Conservation (phyloP, 371 early-diverging fungal species). For the Cokeromyces recurvatus region DNA sequence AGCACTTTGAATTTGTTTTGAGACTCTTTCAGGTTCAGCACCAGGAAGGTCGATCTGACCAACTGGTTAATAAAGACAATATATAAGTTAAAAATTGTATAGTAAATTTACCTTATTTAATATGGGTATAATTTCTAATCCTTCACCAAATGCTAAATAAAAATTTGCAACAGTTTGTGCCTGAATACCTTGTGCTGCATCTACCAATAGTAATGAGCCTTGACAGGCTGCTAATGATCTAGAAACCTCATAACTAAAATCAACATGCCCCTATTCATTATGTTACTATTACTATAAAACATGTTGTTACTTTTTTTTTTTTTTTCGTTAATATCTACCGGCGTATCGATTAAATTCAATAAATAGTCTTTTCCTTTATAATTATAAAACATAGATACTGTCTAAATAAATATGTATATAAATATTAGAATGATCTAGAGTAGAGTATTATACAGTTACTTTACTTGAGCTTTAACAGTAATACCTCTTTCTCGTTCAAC, state of each 20-base stretch:
- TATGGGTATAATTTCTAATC: constrained; percentile 84
- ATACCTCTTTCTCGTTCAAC: constrained; percentile 96
- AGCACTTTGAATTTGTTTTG: constrained; percentile 75
- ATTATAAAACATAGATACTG: constrained; percentile 83
- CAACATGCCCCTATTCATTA: constrained; percentile 65
- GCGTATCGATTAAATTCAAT: constrained; percentile 88
- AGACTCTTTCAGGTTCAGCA: constrained; percentile 79
- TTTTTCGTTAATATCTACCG: constrained; percentile 55
- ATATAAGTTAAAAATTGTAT: not conserved
- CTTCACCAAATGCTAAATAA: constrained; percentile 88
- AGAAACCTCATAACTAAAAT: constrained; percentile 92
- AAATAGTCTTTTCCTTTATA: constrained; percentile 73
- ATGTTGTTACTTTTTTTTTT: too few species aligned
- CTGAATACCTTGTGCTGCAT: constrained; percentile 89
- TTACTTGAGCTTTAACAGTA: constrained; percentile 94
- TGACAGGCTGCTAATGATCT: constrained; percentile 86
- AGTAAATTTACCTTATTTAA: constrained; percentile 73
- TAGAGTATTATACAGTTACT: not conserved
- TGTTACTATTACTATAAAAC: too few species aligned
- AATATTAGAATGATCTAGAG: too few species aligned
- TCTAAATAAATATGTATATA: constrained; percentile 35
- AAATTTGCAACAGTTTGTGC: constrained; percentile 97
- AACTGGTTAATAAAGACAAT: not conserved
- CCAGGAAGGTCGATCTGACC: constrained; percentile 82
- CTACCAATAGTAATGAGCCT: constrained; percentile 87